Base-by-base conservation (phyloP, 129 eudicot species). In the Lactuca saligna region DNA sequence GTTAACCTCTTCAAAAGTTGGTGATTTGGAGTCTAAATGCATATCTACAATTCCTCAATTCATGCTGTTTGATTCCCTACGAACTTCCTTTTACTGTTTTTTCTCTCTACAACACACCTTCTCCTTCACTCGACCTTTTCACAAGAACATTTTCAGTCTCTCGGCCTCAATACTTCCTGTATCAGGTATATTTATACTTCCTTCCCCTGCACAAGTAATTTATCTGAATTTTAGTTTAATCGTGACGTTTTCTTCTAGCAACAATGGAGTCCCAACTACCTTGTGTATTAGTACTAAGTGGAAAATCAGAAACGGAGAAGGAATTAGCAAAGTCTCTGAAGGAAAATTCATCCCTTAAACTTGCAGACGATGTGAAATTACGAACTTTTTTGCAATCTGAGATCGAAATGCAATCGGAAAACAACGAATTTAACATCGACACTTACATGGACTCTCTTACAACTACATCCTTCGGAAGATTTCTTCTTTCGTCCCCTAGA, bases 401-500 rank as follows among this genome's bases (percentile, higher is more conserved):
- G 63, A 51, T 13, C 33, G 81, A 80, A 50, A 54, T 33, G 48
- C 54, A 35, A 33, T 12, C 31, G 2, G 63, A 25, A 5, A 70
- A 77, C 2, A 79, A 65, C 17, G 80, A 78, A 8, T 94, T 89
- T 67, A 51, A 67, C 38, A 41, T 78, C 8, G 20, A 80, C 32
- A 58, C 75, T 14, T 89, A 76, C 55, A 74, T 94, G 82, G 75
- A 32, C 75, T 79, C 83, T 39, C 88, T 89, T 42, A 61, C 39
- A 39, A 83, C 97, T 54, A 49, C 65, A 5, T 75, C 86, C 6
- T 89, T 94, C 13, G 99, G 97, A 16, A 77, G 85, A 65, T 61
- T 94, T 67, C 82, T 89, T 29, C 57, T 94, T 76, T 94, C 85
- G 88, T 89, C 99, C 39, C 97, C 95, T 0, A 77, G 79, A 39